Evolutionary conservation across 495 filamentous ascomycete species (phyloP).

Genomic region (Echria macrotheca): DNA sequence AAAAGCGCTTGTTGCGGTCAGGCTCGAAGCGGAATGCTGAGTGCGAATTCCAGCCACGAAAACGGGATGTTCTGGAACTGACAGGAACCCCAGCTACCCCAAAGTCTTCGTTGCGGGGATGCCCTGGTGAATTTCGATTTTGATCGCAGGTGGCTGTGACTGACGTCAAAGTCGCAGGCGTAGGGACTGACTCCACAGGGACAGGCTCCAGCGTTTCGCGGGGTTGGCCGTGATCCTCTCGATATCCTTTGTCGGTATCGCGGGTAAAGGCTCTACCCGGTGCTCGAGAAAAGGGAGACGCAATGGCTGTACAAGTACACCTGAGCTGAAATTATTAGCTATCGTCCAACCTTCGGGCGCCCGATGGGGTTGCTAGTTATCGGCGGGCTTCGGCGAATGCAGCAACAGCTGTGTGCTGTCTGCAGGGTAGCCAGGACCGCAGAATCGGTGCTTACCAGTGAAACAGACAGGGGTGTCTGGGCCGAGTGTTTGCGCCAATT

Average conservation of each 20-base stretch:
- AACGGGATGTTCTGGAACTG: background rate
- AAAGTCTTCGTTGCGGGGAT: background rate
- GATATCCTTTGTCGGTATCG: background rate
- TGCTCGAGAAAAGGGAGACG: too few relatives aligned
- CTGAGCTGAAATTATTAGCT: too few relatives aligned
- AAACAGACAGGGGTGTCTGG: background rate
- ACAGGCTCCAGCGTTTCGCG: too few relatives aligned
- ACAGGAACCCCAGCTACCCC: background rate
- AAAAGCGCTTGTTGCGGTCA: background rate
- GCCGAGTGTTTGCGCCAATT: background rate
- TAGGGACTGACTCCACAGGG: background rate
- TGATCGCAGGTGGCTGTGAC: background rate
- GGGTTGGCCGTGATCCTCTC: too few relatives aligned
- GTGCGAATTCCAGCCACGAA: background rate
- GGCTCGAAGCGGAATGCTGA: background rate
- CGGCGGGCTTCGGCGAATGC: too few relatives aligned
- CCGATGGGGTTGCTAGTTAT: background rate
- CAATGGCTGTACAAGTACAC: too few relatives aligned
- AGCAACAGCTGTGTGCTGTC: background rate
- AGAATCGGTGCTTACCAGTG: conserved; percentile 4
- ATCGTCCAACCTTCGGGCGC: background rate
- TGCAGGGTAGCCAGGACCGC: background rate
- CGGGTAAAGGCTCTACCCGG: background rate
- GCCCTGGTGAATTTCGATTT: background rate
- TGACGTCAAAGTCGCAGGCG: conserved; percentile 4